Percentiles rank a stretch among this genome's conserved stretches.
phyloP scores from a whole-genome alignment of 2,329 filamentous ascomycete genomes.

The Endocalyx cinctus region DNA sequence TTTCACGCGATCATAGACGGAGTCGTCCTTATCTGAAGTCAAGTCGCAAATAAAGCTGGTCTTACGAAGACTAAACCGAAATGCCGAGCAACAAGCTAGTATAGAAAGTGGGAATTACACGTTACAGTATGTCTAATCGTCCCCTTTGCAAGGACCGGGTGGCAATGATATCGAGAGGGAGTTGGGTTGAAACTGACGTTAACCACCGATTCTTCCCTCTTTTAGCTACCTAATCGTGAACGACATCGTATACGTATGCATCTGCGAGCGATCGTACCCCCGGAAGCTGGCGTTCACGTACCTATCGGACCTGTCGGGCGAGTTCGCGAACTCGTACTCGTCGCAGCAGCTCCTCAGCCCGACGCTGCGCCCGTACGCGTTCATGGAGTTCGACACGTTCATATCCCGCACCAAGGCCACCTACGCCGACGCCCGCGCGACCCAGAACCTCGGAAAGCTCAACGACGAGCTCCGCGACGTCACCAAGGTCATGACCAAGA shows the following conservation, averaged over 20 bases:
- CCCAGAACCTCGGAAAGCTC: slow-evolving; percentile 88
- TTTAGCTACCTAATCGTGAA: slow-evolving; percentile 76
- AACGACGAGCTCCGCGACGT: slow-evolving; percentile 98
- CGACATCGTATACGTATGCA: slow-evolving; percentile 85
- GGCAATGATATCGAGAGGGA: no score
- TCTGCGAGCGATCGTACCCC: slow-evolving; percentile 90
- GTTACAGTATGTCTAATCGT: slow-evolving; percentile 63
- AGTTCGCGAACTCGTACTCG: slow-evolving; percentile 86
- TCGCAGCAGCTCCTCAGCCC: slow-evolving; percentile 67
- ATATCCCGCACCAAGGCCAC: slow-evolving; percentile 89
- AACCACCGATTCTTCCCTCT: background rate
- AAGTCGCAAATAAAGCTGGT: slow-evolving; percentile 90
- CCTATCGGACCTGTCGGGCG: slow-evolving; percentile 83
- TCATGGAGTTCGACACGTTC: slow-evolving; percentile 97
- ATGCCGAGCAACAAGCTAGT: slow-evolving; percentile 83
- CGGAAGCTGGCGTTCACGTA: slow-evolving; percentile 98
- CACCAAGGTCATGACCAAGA: slow-evolving; percentile 99
- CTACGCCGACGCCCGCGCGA: slow-evolving; percentile 87
- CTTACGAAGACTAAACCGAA: slow-evolving; percentile 80
- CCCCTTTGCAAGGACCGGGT: no score
- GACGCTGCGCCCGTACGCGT: slow-evolving; percentile 82
- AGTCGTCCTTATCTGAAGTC: slow-evolving; percentile 75
- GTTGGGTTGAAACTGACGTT: no score
- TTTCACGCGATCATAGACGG: no score
- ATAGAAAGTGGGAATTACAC: slow-evolving; percentile 82